Evolutionary conservation across 768 basidiomycete genomes (phyloP).

Genomic region (Botryobasidium botryosum): DNA sequence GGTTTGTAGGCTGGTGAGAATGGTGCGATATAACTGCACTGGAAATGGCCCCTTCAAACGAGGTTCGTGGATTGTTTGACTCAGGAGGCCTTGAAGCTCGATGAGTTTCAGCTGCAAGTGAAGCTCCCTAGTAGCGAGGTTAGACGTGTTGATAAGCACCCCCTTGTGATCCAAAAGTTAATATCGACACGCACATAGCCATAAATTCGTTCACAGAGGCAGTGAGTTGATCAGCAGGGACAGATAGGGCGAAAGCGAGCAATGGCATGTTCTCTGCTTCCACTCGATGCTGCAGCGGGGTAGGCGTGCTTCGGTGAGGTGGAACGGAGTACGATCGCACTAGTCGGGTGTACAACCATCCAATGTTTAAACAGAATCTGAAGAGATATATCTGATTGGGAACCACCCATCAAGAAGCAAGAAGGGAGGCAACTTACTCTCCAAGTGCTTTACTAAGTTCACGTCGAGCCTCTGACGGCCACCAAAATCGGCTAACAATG

Average conservation of each 20-base stretch:
- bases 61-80: conserved; percentile 83
- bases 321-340: conserved; percentile 74
- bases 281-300: too few species aligned
- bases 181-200: conserved; percentile 66
- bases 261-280: too few species aligned
- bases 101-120: conserved; percentile 86
- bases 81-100: conserved; percentile 66
- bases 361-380: conserved; percentile 84
- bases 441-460: conserved; percentile 73
- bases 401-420: not conserved
- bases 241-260: too few species aligned
- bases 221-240: conserved; percentile 15
- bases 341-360: conserved; percentile 86
- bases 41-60: conserved; percentile 94
- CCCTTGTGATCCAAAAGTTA: too few species aligned
- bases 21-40: conserved; percentile 61
- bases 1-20: conserved; percentile 65
- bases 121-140: conserved; percentile 50
- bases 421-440: conserved; percentile 39
- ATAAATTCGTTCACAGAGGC: conserved; percentile 71
- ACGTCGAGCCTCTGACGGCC: conserved; percentile 85
- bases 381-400: not conserved
- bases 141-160: too few species aligned
- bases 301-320: conserved; percentile 22
- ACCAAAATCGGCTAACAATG: conserved; percentile 79